Evolutionary conservation across 768 basidiomycete genomes (phyloP), one percentile per base, ranked within the genome.

Genomic region (Tricholoma matsutake): DNA sequence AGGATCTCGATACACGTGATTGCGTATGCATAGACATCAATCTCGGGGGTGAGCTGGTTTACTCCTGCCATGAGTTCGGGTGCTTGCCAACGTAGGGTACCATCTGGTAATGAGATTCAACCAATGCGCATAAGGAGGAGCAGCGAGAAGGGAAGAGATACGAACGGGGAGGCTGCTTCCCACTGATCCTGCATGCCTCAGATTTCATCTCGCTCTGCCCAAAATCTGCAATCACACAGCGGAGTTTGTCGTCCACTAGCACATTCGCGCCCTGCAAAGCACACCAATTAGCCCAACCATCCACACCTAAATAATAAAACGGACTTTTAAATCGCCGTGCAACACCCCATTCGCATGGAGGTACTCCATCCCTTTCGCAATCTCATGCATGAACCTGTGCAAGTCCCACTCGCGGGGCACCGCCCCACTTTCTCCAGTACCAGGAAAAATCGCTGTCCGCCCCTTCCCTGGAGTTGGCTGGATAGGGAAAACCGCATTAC

Each of bases 271-370:
- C 89, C 88, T 83, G 45, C 45, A 32, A 52, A 41, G 43, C 16
- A 56, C 25, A 9, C 35, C 29, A 37, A 60, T 41, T 32, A 43
- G 9, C 14, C 31, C 55, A 34, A n/a, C 8, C 41, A 10, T 8
- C 25, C 58, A 53, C 13, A 10, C 22, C 22, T 25, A n/a, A 28
- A 58, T 22, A 29, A 53, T 31, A 31, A 45, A 10, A 67, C 77
- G 57, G 34, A 88, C 91, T 80, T 92, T 94, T 54, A 94, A 77
- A 72, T 93, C 89, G 1, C 91, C 92, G 68, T 95, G 92, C 63
- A 92, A 68, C 3, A 93, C 82, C 3, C 82, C 86, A 61, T 81
- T 73, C 5, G 71, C 67, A 71, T 95, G 92, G 62, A 95, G 71
- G 70, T 94, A 93, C 56, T 84, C 81, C 91, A 95, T 92, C 8